Evolutionary conservation across 768 basidiomycete species (phyloP), one percentile per base, ranked within the genome.

Genomic region (Peribolospora kevripleyi): DNA sequence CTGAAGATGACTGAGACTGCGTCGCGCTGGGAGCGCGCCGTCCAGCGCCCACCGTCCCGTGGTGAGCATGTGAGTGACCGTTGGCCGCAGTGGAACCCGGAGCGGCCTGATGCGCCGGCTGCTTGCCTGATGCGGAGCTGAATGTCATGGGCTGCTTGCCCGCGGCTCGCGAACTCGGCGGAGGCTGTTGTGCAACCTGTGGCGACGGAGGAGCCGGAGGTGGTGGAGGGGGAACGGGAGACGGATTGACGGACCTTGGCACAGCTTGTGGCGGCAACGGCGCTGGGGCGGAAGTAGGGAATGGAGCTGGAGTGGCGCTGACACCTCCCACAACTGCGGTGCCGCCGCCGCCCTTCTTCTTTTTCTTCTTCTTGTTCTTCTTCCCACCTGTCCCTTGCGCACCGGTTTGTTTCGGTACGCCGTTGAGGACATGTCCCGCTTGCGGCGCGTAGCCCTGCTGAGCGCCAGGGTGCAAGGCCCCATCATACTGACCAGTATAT

Each of bases 141-240:
- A 86, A 86, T 2, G 79, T 73, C 85, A 88, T 88, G 41, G 85
- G 86, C 64, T 85, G 83, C 72, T 91, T 91, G 61, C 86, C 86
- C 60, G 83, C 83, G 36, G 85, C 84, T 11, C 86, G 76, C 52
- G 83, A 82, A 57, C 78, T 80, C 42, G 81, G 84, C 46, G 74
- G 75, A 40, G 75, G 61, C 48, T 63, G 54, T 2, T 56, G 65
- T 60, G 68, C 65, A 43, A 63, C 64, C 59, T 60, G 60, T 57
- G 60, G 63, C 63, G 65, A 66, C 60, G 65, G 65, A 65, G 59
- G 65, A 52, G 61, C 60, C 45, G 61, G 59, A 43, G 59, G 50
- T 9, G 61, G 50, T 49, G 65, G 58, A 13, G 65, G 64, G 51
- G 50, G 54, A 7, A 54, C 14, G 11, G 56, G 49, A 58, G 69